A percentile compares a stretch with the other conserved stretches of the same genome.
Conservation (phyloP, 805 yeast genomes). For the Yarrowia porcina region DNA sequence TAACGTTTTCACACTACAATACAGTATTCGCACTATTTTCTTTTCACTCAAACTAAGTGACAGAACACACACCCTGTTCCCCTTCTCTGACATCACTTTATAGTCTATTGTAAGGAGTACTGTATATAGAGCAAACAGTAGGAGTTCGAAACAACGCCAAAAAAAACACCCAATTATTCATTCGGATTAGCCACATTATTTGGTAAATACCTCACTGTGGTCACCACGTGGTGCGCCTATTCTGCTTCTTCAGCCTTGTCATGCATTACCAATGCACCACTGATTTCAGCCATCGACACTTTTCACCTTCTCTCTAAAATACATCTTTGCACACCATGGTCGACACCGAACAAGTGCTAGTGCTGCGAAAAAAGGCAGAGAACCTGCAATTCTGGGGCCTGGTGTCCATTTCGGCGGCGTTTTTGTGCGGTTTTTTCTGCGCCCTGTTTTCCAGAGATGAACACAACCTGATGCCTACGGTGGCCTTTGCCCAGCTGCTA, state of each 20-base stretch:
- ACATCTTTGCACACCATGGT: not conserved
- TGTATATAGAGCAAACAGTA: too few species aligned
- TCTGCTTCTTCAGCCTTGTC: not conserved
- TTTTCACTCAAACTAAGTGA: too few species aligned
- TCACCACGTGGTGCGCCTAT: slow-evolving; percentile 18
- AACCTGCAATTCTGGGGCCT: slow-evolving; percentile 22
- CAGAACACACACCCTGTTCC: too few species aligned
- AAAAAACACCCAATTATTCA: too few species aligned
- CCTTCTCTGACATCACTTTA: too few species aligned
- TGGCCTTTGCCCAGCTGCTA: slow-evolving; percentile 5
- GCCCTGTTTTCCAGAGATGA: not conserved
- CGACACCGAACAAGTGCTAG: not conserved
- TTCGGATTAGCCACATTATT: too few species aligned
- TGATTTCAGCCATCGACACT: slow-evolving; percentile 8
- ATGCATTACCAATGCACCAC: not conserved
- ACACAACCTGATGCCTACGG: slow-evolving; percentile 2
- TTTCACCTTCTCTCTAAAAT: not conserved
- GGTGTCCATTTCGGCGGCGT: not conserved
- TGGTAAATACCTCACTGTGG: slow-evolving; percentile 3
- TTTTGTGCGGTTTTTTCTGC: not conserved
- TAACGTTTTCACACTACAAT: too few species aligned
- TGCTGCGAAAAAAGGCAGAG: not conserved
- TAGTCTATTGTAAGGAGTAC: too few species aligned
- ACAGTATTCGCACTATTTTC: too few species aligned
- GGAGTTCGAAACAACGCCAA: too few species aligned